phyloP scores from a whole-genome alignment of 805 yeast genomes.

The Kuraishia hungarica region DNA sequence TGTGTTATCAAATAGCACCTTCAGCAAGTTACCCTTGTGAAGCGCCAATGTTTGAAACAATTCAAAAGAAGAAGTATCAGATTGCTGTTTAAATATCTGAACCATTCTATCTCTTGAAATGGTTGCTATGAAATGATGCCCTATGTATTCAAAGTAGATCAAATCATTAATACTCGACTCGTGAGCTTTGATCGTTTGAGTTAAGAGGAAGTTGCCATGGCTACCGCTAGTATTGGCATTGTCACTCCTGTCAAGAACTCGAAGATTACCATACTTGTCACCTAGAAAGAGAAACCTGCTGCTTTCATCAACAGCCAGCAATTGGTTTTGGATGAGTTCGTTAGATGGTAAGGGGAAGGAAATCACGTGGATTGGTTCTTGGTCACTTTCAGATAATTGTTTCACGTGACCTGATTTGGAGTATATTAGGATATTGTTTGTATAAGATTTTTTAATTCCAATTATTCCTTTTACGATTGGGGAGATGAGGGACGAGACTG shows the following conservation, averaged over 20 bases:
- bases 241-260: constrained; percentile 13
- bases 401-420: constrained; percentile 34
- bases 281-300: constrained; percentile 29
- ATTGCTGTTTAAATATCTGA: constrained; percentile 34
- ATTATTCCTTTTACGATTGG: constrained; percentile 28
- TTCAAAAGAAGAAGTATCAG: constrained; percentile 32
- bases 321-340: constrained; percentile 29
- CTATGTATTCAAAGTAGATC: constrained; percentile 21
- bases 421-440: constrained; percentile 27
- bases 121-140: constrained; percentile 27
- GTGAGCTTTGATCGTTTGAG: constrained; percentile 33
- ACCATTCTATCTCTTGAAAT: constrained; percentile 58
- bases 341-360: constrained; percentile 13
- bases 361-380: neutral
- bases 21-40: constrained; percentile 45
- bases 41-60: constrained; percentile 50
- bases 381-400: constrained; percentile 8
- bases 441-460: constrained; percentile 28
- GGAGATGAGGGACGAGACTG: constrained; percentile 17
- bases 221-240: constrained; percentile 11
- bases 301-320: constrained; percentile 31
- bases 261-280: constrained; percentile 38
- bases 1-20: constrained; percentile 20
- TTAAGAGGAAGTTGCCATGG: constrained; percentile 6
- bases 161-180: constrained; percentile 43